Conservation (phyloP, 352 stramenopile species). For the Phytophthora hibernalis region DNA sequence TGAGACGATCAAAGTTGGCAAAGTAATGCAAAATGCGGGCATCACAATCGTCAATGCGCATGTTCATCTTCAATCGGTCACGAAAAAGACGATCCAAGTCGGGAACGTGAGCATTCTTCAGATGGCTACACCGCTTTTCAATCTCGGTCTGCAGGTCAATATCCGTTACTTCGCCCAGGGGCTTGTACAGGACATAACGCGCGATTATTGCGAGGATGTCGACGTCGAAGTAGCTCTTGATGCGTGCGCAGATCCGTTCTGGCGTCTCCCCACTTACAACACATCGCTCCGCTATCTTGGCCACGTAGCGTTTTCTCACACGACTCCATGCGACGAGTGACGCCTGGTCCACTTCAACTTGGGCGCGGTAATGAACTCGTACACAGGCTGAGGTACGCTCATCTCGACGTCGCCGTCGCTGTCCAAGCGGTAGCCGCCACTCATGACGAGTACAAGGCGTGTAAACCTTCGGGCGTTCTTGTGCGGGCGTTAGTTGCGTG, state of each 20-base stretch:
- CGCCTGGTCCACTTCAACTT: slow-evolving; percentile 10
- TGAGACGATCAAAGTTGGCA: neutral
- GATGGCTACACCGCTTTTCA: neutral
- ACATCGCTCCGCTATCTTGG: slow-evolving; percentile 15
- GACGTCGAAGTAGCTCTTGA: neutral
- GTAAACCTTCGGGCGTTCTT: no score
- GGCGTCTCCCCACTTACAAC: slow-evolving; percentile 14
- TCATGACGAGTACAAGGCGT: neutral
- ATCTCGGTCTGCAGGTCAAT: neutral
- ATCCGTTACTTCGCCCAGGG: neutral
- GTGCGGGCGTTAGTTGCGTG: neutral
- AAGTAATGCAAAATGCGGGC: neutral
- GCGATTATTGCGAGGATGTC: neutral
- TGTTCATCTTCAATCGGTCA: neutral
- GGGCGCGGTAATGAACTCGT: slow-evolving; percentile 27
- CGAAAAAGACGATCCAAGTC: neutral
- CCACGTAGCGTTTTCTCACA: slow-evolving; percentile 15
- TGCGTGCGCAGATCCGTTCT: neutral
- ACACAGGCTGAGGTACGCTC: slow-evolving; percentile 23
- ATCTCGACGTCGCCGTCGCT: slow-evolving; percentile 26
- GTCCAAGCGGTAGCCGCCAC: slow-evolving; percentile 7
- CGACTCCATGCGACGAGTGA: slow-evolving; percentile 21
- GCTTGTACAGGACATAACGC: neutral
- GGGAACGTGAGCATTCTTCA: neutral
- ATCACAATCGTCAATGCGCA: neutral